Percentiles rank a stretch among this genome's conserved stretches.
Conservation (phyloP, 345 rosid genomes). For the Abelmoschus esculentus region DNA sequence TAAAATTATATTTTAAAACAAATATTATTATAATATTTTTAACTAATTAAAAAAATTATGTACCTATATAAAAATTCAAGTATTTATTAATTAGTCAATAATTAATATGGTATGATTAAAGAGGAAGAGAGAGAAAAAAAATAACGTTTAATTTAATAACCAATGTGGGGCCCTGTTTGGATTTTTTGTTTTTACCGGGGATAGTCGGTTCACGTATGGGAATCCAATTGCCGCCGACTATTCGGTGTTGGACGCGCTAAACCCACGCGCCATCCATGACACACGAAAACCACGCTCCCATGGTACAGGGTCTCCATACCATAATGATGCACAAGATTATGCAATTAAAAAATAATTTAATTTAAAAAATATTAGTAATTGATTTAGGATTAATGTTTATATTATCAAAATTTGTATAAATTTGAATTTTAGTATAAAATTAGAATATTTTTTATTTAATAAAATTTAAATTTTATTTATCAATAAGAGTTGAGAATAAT, state of each 20-base stretch:
- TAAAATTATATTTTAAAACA: too few species aligned
- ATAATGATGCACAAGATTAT: background rate
- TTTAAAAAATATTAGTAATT: too few species aligned
- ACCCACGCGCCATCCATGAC: constrained; percentile 19
- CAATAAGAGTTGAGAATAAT: too few species aligned
- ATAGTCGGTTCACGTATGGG: constrained; percentile 20
- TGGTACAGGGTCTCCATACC: background rate
- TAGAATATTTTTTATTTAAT: too few species aligned
- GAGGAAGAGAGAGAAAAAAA: background rate
- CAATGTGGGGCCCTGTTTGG: background rate
- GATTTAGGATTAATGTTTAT: too few species aligned
- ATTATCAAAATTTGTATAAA: too few species aligned
- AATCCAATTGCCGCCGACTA: constrained; percentile 17
- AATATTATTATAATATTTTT: too few species aligned
- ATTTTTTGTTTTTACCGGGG: constrained; percentile 6
- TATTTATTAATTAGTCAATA: background rate
- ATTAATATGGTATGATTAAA: background rate
- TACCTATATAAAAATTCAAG: too few species aligned
- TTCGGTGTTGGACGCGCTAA: background rate
- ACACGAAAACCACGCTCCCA: constrained; percentile 27
- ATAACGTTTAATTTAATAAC: background rate
- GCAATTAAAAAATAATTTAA: background rate
- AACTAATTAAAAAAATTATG: too few species aligned
- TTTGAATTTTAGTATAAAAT: too few species aligned
- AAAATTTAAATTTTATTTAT: too few species aligned